Base-by-base conservation (phyloP, 257 asterid genomes). In the Cordia subcordata region DNA sequence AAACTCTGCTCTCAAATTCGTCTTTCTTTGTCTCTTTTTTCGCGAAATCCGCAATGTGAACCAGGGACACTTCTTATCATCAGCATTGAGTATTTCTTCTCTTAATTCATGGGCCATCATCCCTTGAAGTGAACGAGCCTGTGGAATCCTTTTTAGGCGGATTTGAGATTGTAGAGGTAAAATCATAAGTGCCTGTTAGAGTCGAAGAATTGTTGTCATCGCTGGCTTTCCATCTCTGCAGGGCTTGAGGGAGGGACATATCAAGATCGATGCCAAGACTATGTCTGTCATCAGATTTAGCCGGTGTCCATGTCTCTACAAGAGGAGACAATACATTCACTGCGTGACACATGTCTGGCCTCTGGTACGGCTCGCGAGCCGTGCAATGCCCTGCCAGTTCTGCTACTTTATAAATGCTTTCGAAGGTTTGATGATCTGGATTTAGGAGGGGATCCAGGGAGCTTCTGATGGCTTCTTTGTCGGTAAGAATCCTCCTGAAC, bases 381-480 rank as follows among this genome's bases (percentile, higher is more conserved):
- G 97, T 76, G 78, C 99, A 86, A 70, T 87, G 82, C 15, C 93
- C 94, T 0, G 98, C 93, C 4, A 92, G 72, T 72, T 88, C 85
- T 8, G 79, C 85, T 52, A 82, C 87, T 63, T 72, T 81, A 74
- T 68, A 74, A 5, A 88, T 79, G 70, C 83, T 74, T 22, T 67
- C 53, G 32, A 74, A 76, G 33, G 72, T 77, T 60, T 84, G 92
- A 15, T 81, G 82, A 14, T 84, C 85, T 33, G 82, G 61, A 6
- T 45, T 49, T 35, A 86, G 78, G 10, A 49, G 13, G 0, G 85
- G 90, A 64, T 92, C 98, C 10, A 84, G 46, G 12, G 66, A 68
- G 27, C 52, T 56, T 67, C 47, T 61, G 33, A 86, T 37, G 0
- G 77, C 73, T n/a, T 79, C 83, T 63, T 62, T 75, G 70, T 82